Base-by-base conservation (phyloP, 2,329 filamentous ascomycete genomes). In the Chaetomiaceae sp. region DNA sequence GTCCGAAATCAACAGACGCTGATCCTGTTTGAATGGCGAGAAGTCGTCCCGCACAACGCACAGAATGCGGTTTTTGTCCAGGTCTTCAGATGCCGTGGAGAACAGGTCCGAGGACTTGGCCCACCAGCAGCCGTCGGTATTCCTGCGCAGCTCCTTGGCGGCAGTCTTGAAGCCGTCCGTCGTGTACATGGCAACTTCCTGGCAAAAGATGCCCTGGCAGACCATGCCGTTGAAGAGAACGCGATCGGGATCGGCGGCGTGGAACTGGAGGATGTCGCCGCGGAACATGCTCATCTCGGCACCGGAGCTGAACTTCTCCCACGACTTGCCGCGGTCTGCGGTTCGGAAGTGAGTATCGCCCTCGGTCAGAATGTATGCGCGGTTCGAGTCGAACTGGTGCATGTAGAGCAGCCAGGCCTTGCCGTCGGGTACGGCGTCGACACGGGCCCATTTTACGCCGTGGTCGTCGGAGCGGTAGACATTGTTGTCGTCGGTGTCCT, bases 91-190 rank as follows among this genome's bases (percentile, higher is more conserved):
- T 50, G 84, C 84, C 10, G 82, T 83, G 27, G 78, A 79, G 63
- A 98, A 96, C 34, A 81, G 67, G 5, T 78, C 74, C 11, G 86
- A 81, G 12, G 81, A 79, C 61, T 88, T 88, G 42, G 93, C 91
- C 88, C 91, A 98, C 64, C 84, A 80, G 65, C 93, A 98, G 51
- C 85, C 83, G 39, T 79, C 73, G 2, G 86, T 86, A 55, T 82
- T 77, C 34, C 77, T 72, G 42, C 84, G 77, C 49, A 96, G 73
- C 6, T 74, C 66, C 55, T 85, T 76, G 42, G 80, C 76, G 35
- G 75, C 67, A 5, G 76, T 77, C 54, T 84, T 74, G 70, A 98
- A 98, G 54, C 88, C 88, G 65, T 97, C 84, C 12, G 76, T 82
- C 3, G 93, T 97, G 64, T 95, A 96, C 61, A 74, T 71, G 44